These are phyloP conservation scores for Corymbia citriodora DNA, from an alignment of 441 rosid species.

Conservation along the genomic window DNA sequence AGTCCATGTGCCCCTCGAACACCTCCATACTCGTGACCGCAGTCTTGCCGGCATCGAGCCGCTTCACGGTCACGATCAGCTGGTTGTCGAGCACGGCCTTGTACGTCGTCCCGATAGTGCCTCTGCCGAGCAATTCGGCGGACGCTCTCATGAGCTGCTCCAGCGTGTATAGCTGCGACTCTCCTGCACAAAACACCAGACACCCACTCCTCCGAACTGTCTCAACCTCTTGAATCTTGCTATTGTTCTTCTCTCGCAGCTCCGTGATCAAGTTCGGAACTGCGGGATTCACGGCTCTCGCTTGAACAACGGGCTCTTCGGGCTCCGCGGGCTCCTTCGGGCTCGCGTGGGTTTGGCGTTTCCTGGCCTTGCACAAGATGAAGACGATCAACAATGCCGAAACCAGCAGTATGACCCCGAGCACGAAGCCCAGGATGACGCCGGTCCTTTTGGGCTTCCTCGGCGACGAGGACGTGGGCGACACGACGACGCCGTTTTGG, in stretches of 20 bases:
- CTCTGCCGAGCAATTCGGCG: slow-evolving; percentile 84
- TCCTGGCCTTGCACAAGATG: slow-evolving; percentile 30
- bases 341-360: slow-evolving; percentile 6
- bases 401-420: slow-evolving; percentile 41
- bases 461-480: slow-evolving; percentile 30
- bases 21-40: slow-evolving; percentile 33
- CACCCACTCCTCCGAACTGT: slow-evolving; percentile 48
- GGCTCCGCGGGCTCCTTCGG: slow-evolving; percentile 20
- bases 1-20: slow-evolving; percentile 69
- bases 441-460: slow-evolving; percentile 25
- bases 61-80: slow-evolving; percentile 64
- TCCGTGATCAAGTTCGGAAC: background rate
- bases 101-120: slow-evolving; percentile 69
- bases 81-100: slow-evolving; percentile 72
- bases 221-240: slow-evolving; percentile 19
- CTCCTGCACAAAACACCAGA: slow-evolving; percentile 63
- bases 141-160: slow-evolving; percentile 89
- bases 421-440: slow-evolving; percentile 38
- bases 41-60: slow-evolving; percentile 64
- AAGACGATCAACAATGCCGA: slow-evolving; percentile 29
- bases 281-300: background rate
- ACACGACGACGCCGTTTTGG: slow-evolving; percentile 31
- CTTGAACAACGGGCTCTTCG: background rate
- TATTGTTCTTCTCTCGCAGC: slow-evolving; percentile 18
- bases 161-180: slow-evolving; percentile 46